phyloP scores from a whole-genome alignment of 2,329 filamentous ascomycete species.

The Akanthomyces dipterigenus region DNA sequence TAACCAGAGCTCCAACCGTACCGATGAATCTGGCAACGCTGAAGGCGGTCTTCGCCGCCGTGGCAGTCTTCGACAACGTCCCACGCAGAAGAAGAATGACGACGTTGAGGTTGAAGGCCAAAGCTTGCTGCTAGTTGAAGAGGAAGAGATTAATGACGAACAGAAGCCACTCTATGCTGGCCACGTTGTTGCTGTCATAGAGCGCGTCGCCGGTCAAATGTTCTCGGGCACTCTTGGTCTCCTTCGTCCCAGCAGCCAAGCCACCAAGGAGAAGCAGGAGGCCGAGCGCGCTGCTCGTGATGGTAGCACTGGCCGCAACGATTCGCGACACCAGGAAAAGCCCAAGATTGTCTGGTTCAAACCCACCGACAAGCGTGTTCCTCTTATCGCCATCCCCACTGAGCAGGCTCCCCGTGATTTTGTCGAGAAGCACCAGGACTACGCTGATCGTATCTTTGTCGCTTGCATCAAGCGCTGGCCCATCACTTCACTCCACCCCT shows the following conservation, averaged over 20 bases:
- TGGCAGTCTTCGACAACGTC: slow-evolving; percentile 90
- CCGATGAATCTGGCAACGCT: slow-evolving; percentile 54
- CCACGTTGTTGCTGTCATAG: slow-evolving; percentile 94
- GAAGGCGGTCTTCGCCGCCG: slow-evolving; percentile 88
- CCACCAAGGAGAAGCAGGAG: slow-evolving; percentile 98
- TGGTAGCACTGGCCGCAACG: slow-evolving; percentile 64
- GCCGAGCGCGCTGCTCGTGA: slow-evolving; percentile 90
- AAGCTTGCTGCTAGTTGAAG: slow-evolving; percentile 90
- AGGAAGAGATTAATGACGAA: slow-evolving; percentile 98
- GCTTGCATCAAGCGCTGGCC: slow-evolving; percentile 99
- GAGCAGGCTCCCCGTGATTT: slow-evolving; percentile 97
- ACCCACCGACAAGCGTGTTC: slow-evolving; percentile 97
- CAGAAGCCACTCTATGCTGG: slow-evolving; percentile 96
- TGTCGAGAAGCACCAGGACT: slow-evolving; percentile 96
- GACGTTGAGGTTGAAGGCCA: slow-evolving; percentile 98
- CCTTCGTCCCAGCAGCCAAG: slow-evolving; percentile 91
- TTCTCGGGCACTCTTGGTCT: slow-evolving; percentile 95
- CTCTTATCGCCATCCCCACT: slow-evolving; percentile 94
- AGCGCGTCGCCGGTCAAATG: slow-evolving; percentile 96
- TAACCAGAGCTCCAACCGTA: slow-evolving; percentile 54
- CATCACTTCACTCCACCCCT: slow-evolving; percentile 97
- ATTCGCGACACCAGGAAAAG: slow-evolving; percentile 80
- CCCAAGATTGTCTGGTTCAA: slow-evolving; percentile 99
- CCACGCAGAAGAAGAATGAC: slow-evolving; percentile 99
- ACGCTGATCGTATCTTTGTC: slow-evolving; percentile 95